A percentile compares a stretch with the other conserved stretches of the same genome.
These are phyloP conservation scores for Saturnispora gosingensis DNA, from an alignment of 805 yeast genomes.

Conservation along the genomic window DNA sequence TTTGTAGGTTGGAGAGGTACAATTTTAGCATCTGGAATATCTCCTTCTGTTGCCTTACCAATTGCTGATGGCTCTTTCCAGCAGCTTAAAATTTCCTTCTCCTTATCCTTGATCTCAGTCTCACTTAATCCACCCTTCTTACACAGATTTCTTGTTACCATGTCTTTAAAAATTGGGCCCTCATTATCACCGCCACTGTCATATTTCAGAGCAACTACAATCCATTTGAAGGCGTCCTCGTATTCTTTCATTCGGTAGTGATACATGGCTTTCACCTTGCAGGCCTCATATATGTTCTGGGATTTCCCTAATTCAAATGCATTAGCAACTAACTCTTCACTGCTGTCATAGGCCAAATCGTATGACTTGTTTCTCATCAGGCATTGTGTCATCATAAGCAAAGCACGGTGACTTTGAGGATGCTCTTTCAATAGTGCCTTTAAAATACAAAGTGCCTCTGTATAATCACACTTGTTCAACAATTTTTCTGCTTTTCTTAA, in stretches of 20 bases:
- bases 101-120: conserved; percentile 3
- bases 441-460: conserved; percentile 35
- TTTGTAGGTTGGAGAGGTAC: background rate
- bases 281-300: conserved; percentile 36
- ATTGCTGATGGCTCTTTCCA: background rate
- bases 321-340: conserved; percentile 32
- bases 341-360: conserved; percentile 39
- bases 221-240: conserved; percentile 32
- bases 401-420: conserved; percentile 38
- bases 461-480: conserved; percentile 38
- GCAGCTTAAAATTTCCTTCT: background rate
- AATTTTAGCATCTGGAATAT: background rate
- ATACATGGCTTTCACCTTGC: conserved; percentile 41
- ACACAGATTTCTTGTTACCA: conserved; percentile 26
- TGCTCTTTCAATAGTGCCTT: conserved; percentile 33
- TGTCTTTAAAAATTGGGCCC: conserved; percentile 37
- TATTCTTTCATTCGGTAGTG: conserved; percentile 36
- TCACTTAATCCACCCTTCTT: conserved; percentile 29
- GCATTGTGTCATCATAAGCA: conserved; percentile 40
- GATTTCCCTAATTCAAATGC: conserved; percentile 41
- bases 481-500: conserved; percentile 30
- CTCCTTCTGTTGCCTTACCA: background rate
- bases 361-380: conserved; percentile 38
- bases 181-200: conserved; percentile 36
- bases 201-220: conserved; percentile 34